Evolutionary conservation across 495 filamentous ascomycete genomes (phyloP).

Genomic region (Jackrogersella multiformis): DNA sequence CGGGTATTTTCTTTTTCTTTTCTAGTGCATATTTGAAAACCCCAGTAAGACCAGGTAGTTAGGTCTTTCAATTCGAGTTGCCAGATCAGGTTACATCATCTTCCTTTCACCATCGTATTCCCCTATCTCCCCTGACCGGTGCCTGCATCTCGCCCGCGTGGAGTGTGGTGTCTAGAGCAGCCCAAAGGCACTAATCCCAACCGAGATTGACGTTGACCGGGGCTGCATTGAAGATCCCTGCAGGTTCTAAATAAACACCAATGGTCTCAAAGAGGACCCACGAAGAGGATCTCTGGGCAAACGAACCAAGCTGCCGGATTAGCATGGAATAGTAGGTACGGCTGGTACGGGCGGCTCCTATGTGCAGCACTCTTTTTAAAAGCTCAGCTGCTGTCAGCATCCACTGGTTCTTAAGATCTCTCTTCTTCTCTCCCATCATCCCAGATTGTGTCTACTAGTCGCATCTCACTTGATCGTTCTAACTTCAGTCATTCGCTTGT

Average conservation of each 20-base stretch:
- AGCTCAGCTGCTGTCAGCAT: slow-evolving; percentile 10
- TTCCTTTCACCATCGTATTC: slow-evolving; percentile 12
- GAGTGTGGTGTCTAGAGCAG: slow-evolving; percentile 12
- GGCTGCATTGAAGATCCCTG: slow-evolving; percentile 29
- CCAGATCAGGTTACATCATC: slow-evolving; percentile 27
- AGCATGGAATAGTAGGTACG: slow-evolving; percentile 15
- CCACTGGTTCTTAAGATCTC: not conserved
- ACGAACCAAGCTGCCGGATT: slow-evolving; percentile 33
- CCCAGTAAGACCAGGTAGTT: slow-evolving; percentile 7
- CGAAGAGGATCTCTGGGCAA: slow-evolving; percentile 27
- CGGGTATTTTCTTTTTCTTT: slow-evolving; percentile 6
- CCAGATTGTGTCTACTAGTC: slow-evolving; percentile 33
- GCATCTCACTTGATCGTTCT: slow-evolving; percentile 33
- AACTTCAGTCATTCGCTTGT: slow-evolving; percentile 48
- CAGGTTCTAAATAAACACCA: slow-evolving; percentile 28
- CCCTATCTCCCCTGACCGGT: slow-evolving; percentile 5
- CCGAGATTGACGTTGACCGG: slow-evolving; percentile 25
- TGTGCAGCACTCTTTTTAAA: slow-evolving; percentile 29
- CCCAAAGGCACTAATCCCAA: slow-evolving; percentile 22
- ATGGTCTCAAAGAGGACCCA: slow-evolving; percentile 18
- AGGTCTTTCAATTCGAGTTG: slow-evolving; percentile 22
- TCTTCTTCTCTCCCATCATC: slow-evolving; percentile 26
- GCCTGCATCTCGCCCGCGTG: slow-evolving; percentile 33
- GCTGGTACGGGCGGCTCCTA: too few relatives aligned
- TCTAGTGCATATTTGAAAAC: slow-evolving; percentile 25